Percentiles rank a stretch among this genome's conserved stretches.
phyloP scores from a whole-genome alignment of 2,329 filamentous ascomycete species.

The Aureobasidium sp. region DNA sequence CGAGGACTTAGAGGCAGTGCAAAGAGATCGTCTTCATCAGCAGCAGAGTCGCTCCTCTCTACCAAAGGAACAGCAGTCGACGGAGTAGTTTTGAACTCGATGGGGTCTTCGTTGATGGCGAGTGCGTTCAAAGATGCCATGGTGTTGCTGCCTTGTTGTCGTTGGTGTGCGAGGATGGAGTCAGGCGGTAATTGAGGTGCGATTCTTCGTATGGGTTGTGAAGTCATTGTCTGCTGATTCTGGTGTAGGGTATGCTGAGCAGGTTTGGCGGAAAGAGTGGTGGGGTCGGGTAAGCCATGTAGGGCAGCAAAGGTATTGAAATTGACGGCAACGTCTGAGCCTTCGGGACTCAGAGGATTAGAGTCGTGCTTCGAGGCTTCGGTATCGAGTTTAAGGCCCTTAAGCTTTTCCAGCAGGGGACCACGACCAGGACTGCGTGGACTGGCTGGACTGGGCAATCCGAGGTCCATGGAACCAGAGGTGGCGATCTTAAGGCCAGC shows the following conservation, averaged over 20 bases:
- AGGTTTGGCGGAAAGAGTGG: constrained; percentile 35
- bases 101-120: constrained; percentile 24
- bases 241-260: constrained; percentile 25
- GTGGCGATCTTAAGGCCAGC: constrained; percentile 29
- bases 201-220: constrained; percentile 15
- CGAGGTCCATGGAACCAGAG: constrained; percentile 16
- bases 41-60: constrained; percentile 17
- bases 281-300: constrained; percentile 35
- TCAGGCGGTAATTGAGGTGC: constrained; percentile 28
- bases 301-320: constrained; percentile 52
- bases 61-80: constrained; percentile 22
- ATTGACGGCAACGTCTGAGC: constrained; percentile 53
- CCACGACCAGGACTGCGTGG: constrained; percentile 55
- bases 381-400: constrained; percentile 69
- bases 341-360: constrained; percentile 54
- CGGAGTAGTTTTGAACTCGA: constrained; percentile 20
- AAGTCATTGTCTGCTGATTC: not conserved
- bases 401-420: constrained; percentile 69
- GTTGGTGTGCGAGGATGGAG: constrained; percentile 31
- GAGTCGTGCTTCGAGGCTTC: constrained; percentile 29
- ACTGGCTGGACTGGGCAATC: constrained; percentile 47
- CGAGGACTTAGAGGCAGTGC: constrained; percentile 79
- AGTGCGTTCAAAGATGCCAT: constrained; percentile 40
- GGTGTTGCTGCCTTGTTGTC: constrained; percentile 13
- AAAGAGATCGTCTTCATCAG: constrained; percentile 74